Base-by-base conservation (phyloP, 2,329 filamentous ascomycete species). In the Aspergillus clavatus region DNA sequence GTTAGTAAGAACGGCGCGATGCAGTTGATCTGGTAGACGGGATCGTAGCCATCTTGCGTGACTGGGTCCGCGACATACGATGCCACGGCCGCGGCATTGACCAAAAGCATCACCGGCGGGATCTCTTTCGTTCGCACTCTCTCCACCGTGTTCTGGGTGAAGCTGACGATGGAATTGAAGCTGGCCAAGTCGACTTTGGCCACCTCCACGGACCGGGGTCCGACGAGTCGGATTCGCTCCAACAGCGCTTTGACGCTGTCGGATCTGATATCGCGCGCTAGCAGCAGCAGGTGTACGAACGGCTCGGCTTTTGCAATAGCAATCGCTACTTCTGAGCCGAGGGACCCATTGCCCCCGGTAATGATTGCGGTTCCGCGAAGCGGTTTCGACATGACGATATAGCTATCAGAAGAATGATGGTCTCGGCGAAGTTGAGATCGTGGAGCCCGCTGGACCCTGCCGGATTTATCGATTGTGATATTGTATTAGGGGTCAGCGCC, bases 21-120 rank as follows among this genome's bases (percentile, higher is more conserved):
- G 43, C 63, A 67, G 47, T 67, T 67, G 27, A 56, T 63, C 45
- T 67, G 65, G 48, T 67, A 67, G 19, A 67, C 62, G 1, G 63
- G 60, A 45, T 68, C 65, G 42, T 58, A 61, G 18, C 63, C 65
- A 47, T 65, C 62, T 38, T 53, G 47, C 24, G 65, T 67, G 35
- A 59, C 47, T 18, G 55, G 52, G 33, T 66, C 64, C 19, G 54
- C 43, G n/a, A 56, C 54, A 48, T 64, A 67, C 23, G 64, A 67
- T 21, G 60, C 53, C 39, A 56, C 53, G 21, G 62, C 62, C 5
- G 62, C 65, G 22, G 56, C 64, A 40, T 68, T 64, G 40, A 68
- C 60, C 41, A 68, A 46, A 29, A 56, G 46, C 7, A 53, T 57
- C 16, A 68, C 55, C 11, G 65, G 63, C n/a, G 65, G 65, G 29